These are phyloP conservation scores for Termitomyces sp. DNA, from an alignment of 768 basidiomycete species.

Conservation along the genomic window DNA sequence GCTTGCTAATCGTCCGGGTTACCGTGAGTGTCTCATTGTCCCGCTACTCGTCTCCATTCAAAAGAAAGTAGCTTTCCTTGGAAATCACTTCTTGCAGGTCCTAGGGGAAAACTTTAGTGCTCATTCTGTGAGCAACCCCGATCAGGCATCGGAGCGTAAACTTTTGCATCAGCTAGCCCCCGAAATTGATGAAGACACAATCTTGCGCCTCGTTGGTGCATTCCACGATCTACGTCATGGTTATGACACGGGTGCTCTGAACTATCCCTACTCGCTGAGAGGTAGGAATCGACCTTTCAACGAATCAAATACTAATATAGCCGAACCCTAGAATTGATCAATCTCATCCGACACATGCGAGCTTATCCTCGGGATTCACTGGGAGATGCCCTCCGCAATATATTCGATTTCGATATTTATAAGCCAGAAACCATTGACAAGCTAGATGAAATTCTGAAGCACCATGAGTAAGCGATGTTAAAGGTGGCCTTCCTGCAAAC, in stretches of 20 bases:
- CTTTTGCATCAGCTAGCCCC: constrained; percentile 59
- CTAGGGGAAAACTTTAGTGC: constrained; percentile 66
- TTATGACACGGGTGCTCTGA: constrained; percentile 51
- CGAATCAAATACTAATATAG: neutral
- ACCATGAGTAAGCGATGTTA: constrained; percentile 44
- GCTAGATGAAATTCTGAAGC: constrained; percentile 49
- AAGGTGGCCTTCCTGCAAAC: neutral
- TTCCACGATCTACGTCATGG: constrained; percentile 59
- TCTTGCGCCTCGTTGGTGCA: constrained; percentile 52
- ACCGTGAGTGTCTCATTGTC: constrained; percentile 43
- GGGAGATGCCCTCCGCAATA: constrained; percentile 54
- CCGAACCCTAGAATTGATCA: constrained; percentile 48
- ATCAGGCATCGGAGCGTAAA: constrained; percentile 57
- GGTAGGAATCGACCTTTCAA: constrained; percentile 27
- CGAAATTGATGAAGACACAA: constrained; percentile 46
- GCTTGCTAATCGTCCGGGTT: constrained; percentile 64
- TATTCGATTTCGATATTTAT: constrained; percentile 70
- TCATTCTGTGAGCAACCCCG: constrained; percentile 63
- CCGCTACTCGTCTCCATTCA: neutral
- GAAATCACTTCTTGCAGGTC: constrained; percentile 70
- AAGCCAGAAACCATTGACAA: constrained; percentile 61
- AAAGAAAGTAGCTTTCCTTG: constrained; percentile 52
- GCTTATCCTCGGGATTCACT: constrained; percentile 54
- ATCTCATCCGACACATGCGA: constrained; percentile 58
- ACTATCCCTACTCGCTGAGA: constrained; percentile 66